Evolutionary conservation across 768 basidiomycete species (phyloP).

Genomic region (Suillus lakei): DNA sequence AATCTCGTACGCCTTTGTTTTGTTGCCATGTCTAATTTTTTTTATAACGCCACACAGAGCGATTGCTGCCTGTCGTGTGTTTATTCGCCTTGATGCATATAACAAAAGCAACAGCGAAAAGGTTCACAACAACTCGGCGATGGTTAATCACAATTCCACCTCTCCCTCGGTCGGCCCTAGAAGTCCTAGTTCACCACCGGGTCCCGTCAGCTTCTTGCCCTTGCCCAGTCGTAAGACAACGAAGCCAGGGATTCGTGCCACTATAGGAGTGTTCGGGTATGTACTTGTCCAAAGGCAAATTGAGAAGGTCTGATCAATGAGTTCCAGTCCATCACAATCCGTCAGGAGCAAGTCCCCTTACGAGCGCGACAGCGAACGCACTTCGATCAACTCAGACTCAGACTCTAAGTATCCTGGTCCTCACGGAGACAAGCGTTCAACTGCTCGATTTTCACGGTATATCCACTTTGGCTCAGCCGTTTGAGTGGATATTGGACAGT

Average conservation of each 20-base stretch:
- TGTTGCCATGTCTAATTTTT: conserved; percentile 10
- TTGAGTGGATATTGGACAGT: not conserved
- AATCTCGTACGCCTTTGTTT: conserved; percentile 51
- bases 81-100: conserved; percentile 67
- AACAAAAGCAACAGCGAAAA: conserved; percentile 26
- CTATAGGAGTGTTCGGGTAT: conserved; percentile 58
- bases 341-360: not conserved
- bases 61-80: conserved; percentile 70
- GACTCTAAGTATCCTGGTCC: not conserved
- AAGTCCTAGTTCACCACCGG: not conserved
- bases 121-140: conserved; percentile 3
- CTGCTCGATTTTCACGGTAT: not conserved
- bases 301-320: not conserved
- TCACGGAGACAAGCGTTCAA: not conserved
- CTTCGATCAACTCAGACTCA: not conserved
- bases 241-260: conserved; percentile 49
- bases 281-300: not conserved
- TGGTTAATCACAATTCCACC: not conserved
- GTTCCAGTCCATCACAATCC: not conserved
- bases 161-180: not conserved
- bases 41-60: conserved; percentile 27
- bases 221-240: conserved; percentile 13
- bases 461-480: not conserved
- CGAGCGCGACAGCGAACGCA: not conserved
- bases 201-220: conserved; percentile 15